Evolutionary conservation across 305 asterid genomes (phyloP).

Genomic region (Fraxinus albicans): DNA sequence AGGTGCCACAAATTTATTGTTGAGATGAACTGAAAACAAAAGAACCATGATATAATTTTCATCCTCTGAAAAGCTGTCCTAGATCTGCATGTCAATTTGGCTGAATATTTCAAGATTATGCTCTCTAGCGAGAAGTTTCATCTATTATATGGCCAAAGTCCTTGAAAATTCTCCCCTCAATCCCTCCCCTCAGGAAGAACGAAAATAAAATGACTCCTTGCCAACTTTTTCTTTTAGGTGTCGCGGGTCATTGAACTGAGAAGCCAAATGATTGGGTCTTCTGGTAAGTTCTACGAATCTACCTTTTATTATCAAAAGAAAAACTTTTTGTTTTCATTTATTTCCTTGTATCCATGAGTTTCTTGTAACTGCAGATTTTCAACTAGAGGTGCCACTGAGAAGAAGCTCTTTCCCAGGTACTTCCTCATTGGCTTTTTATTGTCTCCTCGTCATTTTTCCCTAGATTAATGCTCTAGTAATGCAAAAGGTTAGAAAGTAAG

Average conservation of each 20-base stretch:
- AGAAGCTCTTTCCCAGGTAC: conserved; percentile 30
- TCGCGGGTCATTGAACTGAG: conserved; percentile 85
- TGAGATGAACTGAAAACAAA: background rate
- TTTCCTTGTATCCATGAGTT: conserved; percentile 25
- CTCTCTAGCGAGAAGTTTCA: background rate
- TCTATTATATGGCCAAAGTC: background rate
- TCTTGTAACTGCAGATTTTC: conserved; percentile 21
- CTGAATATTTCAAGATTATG: background rate
- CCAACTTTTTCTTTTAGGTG: conserved; percentile 54
- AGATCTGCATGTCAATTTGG: background rate
- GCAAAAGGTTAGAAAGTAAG: background rate
- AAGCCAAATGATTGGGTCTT: conserved; percentile 34
- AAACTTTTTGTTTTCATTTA: background rate
- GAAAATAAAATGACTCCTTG: conserved; percentile 14
- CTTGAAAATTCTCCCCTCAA: background rate
- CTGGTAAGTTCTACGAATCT: conserved; percentile 30
- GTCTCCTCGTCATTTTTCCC: background rate
- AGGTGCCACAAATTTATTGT: background rate
- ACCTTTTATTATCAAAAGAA: conserved; percentile 4
- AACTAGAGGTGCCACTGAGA: conserved; percentile 19
- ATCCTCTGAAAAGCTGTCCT: background rate
- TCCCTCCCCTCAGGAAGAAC: background rate
- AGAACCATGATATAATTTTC: background rate
- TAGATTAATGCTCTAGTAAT: conserved; percentile 15
- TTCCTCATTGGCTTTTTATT: conserved; percentile 13